Evolutionary conservation across 306 rosid species (phyloP).

Genomic region (Acacia acuminata): DNA sequence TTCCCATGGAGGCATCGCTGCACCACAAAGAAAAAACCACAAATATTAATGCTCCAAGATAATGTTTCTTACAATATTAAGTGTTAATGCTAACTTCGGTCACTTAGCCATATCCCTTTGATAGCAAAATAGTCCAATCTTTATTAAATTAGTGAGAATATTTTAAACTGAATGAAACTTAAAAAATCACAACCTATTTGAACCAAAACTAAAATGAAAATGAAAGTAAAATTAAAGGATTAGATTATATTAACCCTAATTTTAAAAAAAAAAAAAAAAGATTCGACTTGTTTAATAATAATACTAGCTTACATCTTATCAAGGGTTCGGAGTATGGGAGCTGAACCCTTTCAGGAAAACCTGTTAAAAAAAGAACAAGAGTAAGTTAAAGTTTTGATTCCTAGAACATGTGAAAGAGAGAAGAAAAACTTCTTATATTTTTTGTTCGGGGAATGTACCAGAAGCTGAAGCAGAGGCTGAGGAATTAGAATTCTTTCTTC

Average conservation of each 20-base stretch:
- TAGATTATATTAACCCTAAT: too few species aligned
- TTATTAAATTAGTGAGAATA: too few species aligned
- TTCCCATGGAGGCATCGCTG: constrained; percentile 64
- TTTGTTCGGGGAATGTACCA: constrained; percentile 39
- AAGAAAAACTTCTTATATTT: neutral
- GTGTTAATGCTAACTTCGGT: too few species aligned
- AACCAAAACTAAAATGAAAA: too few species aligned
- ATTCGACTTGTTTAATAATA: neutral
- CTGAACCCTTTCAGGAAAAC: constrained; percentile 53
- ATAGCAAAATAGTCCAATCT: too few species aligned
- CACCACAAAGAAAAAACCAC: neutral
- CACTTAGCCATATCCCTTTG: too few species aligned
- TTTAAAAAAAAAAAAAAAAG: too few species aligned
- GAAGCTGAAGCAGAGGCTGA: constrained; percentile 37
- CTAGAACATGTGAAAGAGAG: constrained; percentile 24
- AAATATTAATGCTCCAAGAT: neutral
- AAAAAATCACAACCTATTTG: too few species aligned
- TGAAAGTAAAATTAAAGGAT: too few species aligned
- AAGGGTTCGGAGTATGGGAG: constrained; percentile 54
- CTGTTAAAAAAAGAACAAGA: constrained; percentile 33
- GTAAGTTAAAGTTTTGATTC: constrained; percentile 13
- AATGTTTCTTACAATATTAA: neutral
- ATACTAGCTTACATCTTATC: constrained; percentile 56
- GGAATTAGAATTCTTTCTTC: constrained; percentile 63
- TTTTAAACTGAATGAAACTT: too few species aligned